Evolutionary conservation across 2,329 filamentous ascomycete genomes (phyloP).

Genomic region (Xylaria sp.): DNA sequence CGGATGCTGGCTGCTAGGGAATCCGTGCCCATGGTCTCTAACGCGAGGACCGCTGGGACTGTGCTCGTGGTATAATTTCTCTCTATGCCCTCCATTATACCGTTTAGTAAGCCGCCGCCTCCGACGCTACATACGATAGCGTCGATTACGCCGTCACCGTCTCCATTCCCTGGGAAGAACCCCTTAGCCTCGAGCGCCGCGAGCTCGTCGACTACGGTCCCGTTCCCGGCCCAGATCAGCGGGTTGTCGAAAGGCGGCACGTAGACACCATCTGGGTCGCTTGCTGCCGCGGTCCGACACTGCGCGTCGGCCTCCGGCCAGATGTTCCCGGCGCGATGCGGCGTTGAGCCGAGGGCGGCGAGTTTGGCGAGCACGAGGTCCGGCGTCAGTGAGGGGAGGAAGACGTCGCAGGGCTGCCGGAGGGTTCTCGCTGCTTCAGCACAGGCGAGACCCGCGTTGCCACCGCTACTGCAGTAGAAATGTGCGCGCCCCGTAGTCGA

Average conservation of each 20-base stretch:
- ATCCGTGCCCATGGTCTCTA: slow-evolving; percentile 81
- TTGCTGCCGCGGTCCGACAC: slow-evolving; percentile 68
- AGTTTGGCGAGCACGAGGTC: slow-evolving; percentile 78
- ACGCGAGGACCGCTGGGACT: slow-evolving; percentile 68
- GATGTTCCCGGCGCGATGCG: slow-evolving; percentile 74
- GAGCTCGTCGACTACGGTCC: slow-evolving; percentile 66
- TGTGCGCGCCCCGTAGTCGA: slow-evolving; percentile 58
- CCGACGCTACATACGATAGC: slow-evolving; percentile 82
- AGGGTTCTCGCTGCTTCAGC: slow-evolving; percentile 76
- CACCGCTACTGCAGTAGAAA: slow-evolving; percentile 84
- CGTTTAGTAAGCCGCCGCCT: slow-evolving; percentile 82
- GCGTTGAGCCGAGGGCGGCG: slow-evolving; percentile 72
- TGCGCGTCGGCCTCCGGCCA: slow-evolving; percentile 77
- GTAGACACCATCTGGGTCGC: slow-evolving; percentile 63
- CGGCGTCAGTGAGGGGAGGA: slow-evolving; percentile 74
- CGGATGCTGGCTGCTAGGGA: slow-evolving; percentile 72
- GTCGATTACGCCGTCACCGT: slow-evolving; percentile 59
- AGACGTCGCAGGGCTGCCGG: slow-evolving; percentile 75
- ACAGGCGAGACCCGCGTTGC: slow-evolving; percentile 86
- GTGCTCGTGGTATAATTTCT: slow-evolving; percentile 42
- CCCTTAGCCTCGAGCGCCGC: slow-evolving; percentile 52
- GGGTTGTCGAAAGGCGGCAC: slow-evolving; percentile 77
- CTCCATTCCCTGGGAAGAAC: slow-evolving; percentile 48
- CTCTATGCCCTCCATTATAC: slow-evolving; percentile 76
- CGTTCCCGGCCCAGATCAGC: slow-evolving; percentile 74